phyloP scores from a whole-genome alignment of 176 grass and related monocot genomes.

The Zoysia pacifica region DNA sequence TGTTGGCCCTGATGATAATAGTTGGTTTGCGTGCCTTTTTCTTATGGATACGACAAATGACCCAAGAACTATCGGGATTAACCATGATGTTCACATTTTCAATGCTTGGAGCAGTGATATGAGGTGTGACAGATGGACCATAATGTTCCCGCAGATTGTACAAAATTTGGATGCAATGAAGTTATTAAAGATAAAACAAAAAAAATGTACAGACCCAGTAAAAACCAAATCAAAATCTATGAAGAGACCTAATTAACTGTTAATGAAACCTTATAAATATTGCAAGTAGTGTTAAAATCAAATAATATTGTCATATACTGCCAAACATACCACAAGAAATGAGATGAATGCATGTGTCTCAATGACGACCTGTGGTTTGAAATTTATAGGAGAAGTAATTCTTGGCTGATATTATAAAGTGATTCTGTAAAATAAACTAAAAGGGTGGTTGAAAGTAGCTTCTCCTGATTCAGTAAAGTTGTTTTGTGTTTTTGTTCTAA shows the following conservation, averaged over 20 bases:
- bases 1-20: neutral
- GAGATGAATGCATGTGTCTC: neutral
- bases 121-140: too few relatives aligned
- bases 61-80: neutral
- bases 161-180: neutral
- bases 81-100: neutral
- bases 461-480: too few relatives aligned
- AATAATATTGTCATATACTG: neutral
- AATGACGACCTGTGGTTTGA: neutral
- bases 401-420: too few relatives aligned
- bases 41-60: slow-evolving; percentile 13
- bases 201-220: neutral
- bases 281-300: neutral
- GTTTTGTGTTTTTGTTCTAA: too few relatives aligned
- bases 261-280: neutral
- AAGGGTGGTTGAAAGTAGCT: too few relatives aligned
- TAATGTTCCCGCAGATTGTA: neutral
- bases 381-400: neutral
- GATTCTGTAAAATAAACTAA: too few relatives aligned
- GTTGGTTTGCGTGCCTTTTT: neutral
- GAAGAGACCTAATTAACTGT: neutral
- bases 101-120: neutral
- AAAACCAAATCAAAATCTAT: neutral
- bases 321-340: neutral
- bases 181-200: neutral